Evolutionary conservation across 2,329 filamentous ascomycete species (phyloP), one percentile per base, ranked within the genome.

Genomic region (Ophiostoma sp.): DNA sequence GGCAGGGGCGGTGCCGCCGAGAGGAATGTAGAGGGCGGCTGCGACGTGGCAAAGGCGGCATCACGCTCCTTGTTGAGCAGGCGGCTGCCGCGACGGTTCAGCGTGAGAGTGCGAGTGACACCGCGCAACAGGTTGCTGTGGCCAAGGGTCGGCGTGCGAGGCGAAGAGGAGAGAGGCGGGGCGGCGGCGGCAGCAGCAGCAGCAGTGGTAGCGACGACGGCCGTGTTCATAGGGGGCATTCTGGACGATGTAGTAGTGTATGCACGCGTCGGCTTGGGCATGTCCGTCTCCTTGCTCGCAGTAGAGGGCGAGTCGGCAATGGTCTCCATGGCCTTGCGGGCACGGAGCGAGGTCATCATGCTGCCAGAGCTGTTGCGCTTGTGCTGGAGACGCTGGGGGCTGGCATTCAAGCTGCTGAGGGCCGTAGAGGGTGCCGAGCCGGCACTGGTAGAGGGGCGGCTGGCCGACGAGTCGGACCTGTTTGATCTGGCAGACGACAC

Each of bases 11-110:
- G 44, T 2, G 36, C 6, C 9, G 36, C 27, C 5, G 55, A 38
- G 4, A 27, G 27, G 27, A 1, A 27, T 27, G 27, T 27, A 27
- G 27, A 60, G 2, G 49, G n/a, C 4, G 12, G 9, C 55, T 60
- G 55, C 27, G 55, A 12, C 8, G 5, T 5, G n/a, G 55, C 16
- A 47, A 67, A 49, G 8, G 18, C 9, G 52, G 63, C 67, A 38
- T 70, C 69, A 11, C 77, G 79, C 70, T 87, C 77, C 38, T 65
- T 18, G 66, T 42, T 44, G 40, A 78, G 77, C 7, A 82, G 82
- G 67, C 80, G 79, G 77, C 84, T 87, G 71, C 82, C 80, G 79
- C 85, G 85, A 74, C 81, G 80, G 65, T 82, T 81, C 42, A 87
- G 77, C 72, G 80, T 85, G 60, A 87, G 76, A 3, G 84, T 84